A percentile compares a stretch with the other conserved stretches of the same genome.
Evolutionary conservation across 441 rosid species (phyloP).

Genomic region (Raphanus hybrid): DNA sequence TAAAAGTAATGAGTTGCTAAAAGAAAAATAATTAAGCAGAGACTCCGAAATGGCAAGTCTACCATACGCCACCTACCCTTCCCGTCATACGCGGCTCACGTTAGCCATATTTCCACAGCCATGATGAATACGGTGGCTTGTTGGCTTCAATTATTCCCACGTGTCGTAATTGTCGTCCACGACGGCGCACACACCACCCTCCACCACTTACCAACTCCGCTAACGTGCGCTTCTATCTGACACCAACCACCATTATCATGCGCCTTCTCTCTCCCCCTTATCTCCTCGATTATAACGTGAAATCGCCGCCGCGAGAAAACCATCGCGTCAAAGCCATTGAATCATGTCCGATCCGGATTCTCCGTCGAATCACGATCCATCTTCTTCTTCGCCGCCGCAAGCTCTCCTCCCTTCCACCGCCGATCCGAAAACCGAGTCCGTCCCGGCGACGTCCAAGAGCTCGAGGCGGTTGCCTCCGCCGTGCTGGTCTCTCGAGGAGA

Average conservation of each 20-base stretch:
- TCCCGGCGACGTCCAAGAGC: slow-evolving; percentile 44
- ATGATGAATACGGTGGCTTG: slow-evolving; percentile 70
- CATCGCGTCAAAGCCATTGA: background rate
- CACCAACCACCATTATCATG: slow-evolving; percentile 31
- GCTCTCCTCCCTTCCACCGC: slow-evolving; percentile 41
- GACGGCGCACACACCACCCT: slow-evolving; percentile 44
- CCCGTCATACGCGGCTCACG: slow-evolving; percentile 51
- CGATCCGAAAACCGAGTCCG: slow-evolving; percentile 23
- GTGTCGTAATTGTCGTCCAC: slow-evolving; percentile 44
- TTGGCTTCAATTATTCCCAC: slow-evolving; percentile 32
- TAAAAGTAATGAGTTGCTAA: background rate
- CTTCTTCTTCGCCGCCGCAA: background rate
- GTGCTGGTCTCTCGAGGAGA: slow-evolving; percentile 92
- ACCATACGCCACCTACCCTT: slow-evolving; percentile 38
- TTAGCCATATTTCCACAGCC: slow-evolving; percentile 42
- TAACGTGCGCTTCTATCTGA: slow-evolving; percentile 40
- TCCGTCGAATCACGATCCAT: slow-evolving; percentile 47
- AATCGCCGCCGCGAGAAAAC: slow-evolving; percentile 44
- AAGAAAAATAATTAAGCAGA: slow-evolving; percentile 21
- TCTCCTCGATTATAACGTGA: slow-evolving; percentile 36
- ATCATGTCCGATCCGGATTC: slow-evolving; percentile 54
- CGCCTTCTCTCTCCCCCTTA: slow-evolving; percentile 39
- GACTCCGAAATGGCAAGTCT: slow-evolving; percentile 15
- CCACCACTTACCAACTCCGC: slow-evolving; percentile 31
- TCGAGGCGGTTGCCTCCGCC: slow-evolving; percentile 95